These are phyloP conservation scores for Hyaloscypha bicolor DNA, from an alignment of 495 filamentous ascomycete species.

Conservation along the genomic window DNA sequence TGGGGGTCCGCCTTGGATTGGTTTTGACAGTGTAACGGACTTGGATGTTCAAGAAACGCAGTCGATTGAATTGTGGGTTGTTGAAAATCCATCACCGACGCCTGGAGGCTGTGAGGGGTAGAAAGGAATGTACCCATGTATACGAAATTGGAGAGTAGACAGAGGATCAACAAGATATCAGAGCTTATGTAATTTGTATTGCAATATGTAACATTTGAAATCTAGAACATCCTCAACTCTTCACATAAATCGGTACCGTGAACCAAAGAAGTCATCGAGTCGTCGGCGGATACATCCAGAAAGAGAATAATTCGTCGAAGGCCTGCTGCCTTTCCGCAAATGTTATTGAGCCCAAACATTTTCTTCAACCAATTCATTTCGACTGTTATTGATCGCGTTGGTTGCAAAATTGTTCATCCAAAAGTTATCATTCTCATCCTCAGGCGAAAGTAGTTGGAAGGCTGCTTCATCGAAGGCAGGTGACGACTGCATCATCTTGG, in stretches of 20 bases:
- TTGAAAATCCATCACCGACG: too few species aligned
- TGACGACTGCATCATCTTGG: slow-evolving; percentile 17
- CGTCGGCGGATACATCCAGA: slow-evolving; percentile 30
- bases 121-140: too few species aligned
- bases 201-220: slow-evolving; percentile 32
- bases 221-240: slow-evolving; percentile 28
- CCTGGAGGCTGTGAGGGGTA: too few species aligned
- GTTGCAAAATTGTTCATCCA: slow-evolving; percentile 32
- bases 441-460: slow-evolving; percentile 23
- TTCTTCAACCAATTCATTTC: slow-evolving; percentile 22
- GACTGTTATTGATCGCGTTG: slow-evolving; percentile 22
- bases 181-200: slow-evolving; percentile 19
- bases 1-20: too few species aligned
- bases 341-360: slow-evolving; percentile 37
- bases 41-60: too few species aligned
- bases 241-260: not conserved
- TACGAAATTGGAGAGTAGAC: not conserved
- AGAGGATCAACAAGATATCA: not conserved
- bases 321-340: slow-evolving; percentile 34
- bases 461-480: slow-evolving; percentile 21
- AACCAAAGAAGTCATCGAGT: slow-evolving; percentile 28
- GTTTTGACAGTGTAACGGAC: too few species aligned
- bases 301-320: slow-evolving; percentile 32
- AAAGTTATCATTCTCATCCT: slow-evolving; percentile 32
- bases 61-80: too few species aligned